These are phyloP conservation scores for Monosporascus sp. DNA, from an alignment of 2,329 filamentous ascomycete genomes.

Conservation along the genomic window DNA sequence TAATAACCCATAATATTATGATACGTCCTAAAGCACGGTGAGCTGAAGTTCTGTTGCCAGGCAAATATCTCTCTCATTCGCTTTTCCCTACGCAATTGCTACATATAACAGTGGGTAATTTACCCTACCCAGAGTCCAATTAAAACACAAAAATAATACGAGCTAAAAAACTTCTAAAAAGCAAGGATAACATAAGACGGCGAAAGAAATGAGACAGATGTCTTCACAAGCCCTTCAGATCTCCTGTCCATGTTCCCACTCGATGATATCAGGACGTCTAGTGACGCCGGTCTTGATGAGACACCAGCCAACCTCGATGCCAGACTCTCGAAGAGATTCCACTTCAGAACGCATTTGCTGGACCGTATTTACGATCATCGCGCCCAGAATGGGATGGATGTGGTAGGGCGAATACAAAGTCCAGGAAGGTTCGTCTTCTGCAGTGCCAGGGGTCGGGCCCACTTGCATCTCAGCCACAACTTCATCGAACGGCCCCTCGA, in stretches of 20 bases:
- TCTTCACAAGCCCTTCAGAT: too few species aligned
- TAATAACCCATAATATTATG: too few species aligned
- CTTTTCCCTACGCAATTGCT: too few species aligned
- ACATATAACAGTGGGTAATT: too few species aligned
- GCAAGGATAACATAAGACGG: too few species aligned
- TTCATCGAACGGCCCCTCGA: slow-evolving; percentile 4
- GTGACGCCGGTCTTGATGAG: background rate
- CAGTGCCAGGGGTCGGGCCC: background rate
- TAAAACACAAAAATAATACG: too few species aligned
- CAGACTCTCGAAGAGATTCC: background rate
- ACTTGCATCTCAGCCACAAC: slow-evolving; percentile 1
- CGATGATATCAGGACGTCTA: background rate
- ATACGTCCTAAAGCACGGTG: too few species aligned
- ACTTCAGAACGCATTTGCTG: background rate
- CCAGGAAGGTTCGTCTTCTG: background rate
- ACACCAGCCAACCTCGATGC: slow-evolving; percentile 2
- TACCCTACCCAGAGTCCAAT: too few species aligned
- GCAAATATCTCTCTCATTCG: too few species aligned
- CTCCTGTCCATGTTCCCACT: background rate
- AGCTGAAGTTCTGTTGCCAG: too few species aligned
- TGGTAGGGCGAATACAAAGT: background rate
- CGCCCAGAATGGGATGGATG: background rate
- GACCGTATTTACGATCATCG: background rate
- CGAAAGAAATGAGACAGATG: too few species aligned
- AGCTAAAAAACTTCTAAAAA: too few species aligned